Percentiles rank a stretch among this genome's conserved stretches.
Conservation (phyloP, 805 yeast species). For the Huiozyma sinensis region DNA sequence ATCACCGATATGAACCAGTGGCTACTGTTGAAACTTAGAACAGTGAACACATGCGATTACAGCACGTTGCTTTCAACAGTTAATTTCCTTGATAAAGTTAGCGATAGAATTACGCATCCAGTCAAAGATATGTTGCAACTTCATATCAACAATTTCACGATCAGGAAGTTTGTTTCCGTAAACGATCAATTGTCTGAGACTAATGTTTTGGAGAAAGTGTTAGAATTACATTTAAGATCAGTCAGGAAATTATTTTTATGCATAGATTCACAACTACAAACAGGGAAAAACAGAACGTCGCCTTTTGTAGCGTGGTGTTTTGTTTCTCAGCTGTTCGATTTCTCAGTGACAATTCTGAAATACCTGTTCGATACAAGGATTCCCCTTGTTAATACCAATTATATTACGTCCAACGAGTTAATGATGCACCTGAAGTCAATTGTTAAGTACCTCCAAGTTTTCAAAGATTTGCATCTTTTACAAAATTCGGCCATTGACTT, state of each 20-base stretch:
- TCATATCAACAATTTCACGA: not conserved
- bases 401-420: not conserved
- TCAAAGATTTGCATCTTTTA: conserved; percentile 2
- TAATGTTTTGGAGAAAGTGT: not conserved
- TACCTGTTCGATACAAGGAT: not conserved
- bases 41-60: too few species aligned
- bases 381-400: not conserved
- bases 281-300: conserved; percentile 4
- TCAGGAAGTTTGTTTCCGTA: conserved; percentile 2
- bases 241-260: conserved; percentile 1
- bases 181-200: not conserved
- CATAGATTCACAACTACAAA: conserved; percentile 5
- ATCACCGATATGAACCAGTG: not conserved
- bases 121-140: not conserved
- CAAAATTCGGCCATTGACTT: conserved; percentile 1
- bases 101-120: not conserved
- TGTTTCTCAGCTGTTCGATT: conserved; percentile 1
- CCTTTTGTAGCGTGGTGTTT: conserved; percentile 4
- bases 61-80: too few species aligned
- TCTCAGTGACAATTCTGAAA: conserved; percentile 2
- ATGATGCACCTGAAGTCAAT: not conserved
- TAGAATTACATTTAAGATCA: not conserved
- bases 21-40: not conserved
- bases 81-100: not conserved
- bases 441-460: conserved; percentile 2